A percentile compares a stretch with the other conserved stretches of the same genome.
phyloP scores from a whole-genome alignment of 768 basidiomycete species.

The Tulasnella sp. region DNA sequence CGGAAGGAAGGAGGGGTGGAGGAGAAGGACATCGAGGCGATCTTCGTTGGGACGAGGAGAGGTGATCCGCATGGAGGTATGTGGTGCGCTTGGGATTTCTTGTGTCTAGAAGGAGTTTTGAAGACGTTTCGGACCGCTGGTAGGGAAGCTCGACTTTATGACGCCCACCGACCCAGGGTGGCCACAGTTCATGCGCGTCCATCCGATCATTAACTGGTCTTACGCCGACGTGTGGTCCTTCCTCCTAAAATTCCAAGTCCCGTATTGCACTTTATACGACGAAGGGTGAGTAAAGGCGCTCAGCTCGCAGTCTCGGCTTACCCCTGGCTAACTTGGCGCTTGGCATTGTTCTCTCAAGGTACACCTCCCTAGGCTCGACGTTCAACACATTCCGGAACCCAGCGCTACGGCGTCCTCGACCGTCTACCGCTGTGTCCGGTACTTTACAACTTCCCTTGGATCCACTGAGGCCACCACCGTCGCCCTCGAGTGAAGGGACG shows the following conservation, averaged over 20 bases:
- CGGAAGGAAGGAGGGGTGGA: conserved; percentile 14
- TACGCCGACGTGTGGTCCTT: conserved; percentile 88
- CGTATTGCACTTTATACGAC: conserved; percentile 85
- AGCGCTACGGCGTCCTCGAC: conserved; percentile 34
- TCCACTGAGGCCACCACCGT: background rate
- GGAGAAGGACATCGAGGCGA: conserved; percentile 41
- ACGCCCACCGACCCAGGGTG: conserved; percentile 81
- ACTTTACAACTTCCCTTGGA: background rate
- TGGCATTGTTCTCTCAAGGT: conserved; percentile 36
- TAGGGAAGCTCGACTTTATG: conserved; percentile 59
- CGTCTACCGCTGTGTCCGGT: background rate
- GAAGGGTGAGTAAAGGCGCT: conserved; percentile 50
- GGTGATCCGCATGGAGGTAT: conserved; percentile 90
- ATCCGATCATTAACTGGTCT: conserved; percentile 93
- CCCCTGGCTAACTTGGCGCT: background rate
- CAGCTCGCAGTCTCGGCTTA: background rate
- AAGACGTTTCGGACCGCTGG: too few relatives aligned
- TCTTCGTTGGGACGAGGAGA: conserved; percentile 80
- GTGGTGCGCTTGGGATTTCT: conserved; percentile 27
- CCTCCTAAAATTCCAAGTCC: conserved; percentile 57
- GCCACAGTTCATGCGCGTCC: conserved; percentile 82
- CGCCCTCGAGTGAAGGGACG: background rate
- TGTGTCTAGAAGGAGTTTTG: conserved; percentile 7
- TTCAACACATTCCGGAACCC: conserved; percentile 94
- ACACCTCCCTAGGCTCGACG: conserved; percentile 92